These are phyloP conservation scores for Chalciporus pseudorubinellus DNA, from an alignment of 768 basidiomycete genomes.

Conservation along the genomic window DNA sequence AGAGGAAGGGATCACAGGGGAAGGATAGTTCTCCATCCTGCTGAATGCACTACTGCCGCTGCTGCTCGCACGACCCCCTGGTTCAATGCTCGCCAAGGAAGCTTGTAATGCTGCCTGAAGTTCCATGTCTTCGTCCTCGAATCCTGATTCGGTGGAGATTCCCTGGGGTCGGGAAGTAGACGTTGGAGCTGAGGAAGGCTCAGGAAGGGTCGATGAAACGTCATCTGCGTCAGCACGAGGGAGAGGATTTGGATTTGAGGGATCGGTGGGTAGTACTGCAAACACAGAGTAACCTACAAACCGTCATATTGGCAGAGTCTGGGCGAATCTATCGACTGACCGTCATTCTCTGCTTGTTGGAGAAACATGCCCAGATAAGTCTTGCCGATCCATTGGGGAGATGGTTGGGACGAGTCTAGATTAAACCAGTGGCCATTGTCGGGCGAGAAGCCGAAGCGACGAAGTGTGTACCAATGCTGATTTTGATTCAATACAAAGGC, in stretches of 20 bases:
- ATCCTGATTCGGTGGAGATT: constrained; percentile 27
- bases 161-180: constrained; percentile 10
- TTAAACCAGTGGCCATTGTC: constrained; percentile 80
- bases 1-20: constrained; percentile 27
- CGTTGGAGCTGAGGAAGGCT: constrained; percentile 41
- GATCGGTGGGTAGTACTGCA: constrained; percentile 65
- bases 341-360: constrained; percentile 83
- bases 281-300: constrained; percentile 78
- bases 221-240: constrained; percentile 71
- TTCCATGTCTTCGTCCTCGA: constrained; percentile 85
- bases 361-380: constrained; percentile 84
- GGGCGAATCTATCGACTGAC: constrained; percentile 36
- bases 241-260: constrained; percentile 47
- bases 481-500: constrained; percentile 86
- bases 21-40: constrained; percentile 15
- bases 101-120: constrained; percentile 87
- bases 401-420: constrained; percentile 68
- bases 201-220: constrained; percentile 61
- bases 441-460: constrained; percentile 65
- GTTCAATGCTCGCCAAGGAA: constrained; percentile 47
- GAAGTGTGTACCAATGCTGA: constrained; percentile 88
- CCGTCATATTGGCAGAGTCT: constrained; percentile 6
- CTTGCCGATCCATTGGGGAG: constrained; percentile 81
- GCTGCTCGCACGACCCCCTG: constrained; percentile 1
- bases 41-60: constrained; percentile 8